Evolutionary conservation across 768 basidiomycete genomes (phyloP).

Genomic region (Cantharellus anzutake): DNA sequence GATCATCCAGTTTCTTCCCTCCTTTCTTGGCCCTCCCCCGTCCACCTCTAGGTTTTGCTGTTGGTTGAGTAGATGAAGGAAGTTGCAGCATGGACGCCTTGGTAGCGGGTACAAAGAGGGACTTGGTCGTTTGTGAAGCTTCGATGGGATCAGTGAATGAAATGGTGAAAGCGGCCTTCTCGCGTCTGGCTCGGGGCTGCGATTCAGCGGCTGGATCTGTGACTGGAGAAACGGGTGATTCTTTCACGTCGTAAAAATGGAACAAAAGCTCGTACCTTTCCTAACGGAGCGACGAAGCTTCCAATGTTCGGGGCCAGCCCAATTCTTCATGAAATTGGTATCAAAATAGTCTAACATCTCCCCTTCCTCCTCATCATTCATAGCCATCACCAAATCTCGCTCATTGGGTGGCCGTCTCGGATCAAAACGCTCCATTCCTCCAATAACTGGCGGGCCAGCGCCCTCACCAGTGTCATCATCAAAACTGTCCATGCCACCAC

Average conservation of each 20-base stretch:
- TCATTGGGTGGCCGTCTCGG: conserved; percentile 59
- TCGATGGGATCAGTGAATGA: conserved; percentile 54
- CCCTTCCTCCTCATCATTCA: conserved; percentile 47
- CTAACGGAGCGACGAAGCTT: conserved; percentile 37
- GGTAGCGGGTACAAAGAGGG: conserved; percentile 62
- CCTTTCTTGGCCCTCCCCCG: conserved; percentile 29
- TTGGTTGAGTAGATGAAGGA: conserved; percentile 30
- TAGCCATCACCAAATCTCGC: conserved; percentile 69
- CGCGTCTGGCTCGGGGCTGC: conserved; percentile 37
- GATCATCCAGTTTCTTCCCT: conserved; percentile 46
- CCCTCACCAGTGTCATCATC: conserved; percentile 8
- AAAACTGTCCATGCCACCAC: conserved; percentile 18
- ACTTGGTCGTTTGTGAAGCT: conserved; percentile 30
- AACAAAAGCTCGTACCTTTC: conserved; percentile 3
- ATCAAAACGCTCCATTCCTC: conserved; percentile 38
- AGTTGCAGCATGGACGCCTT: conserved; percentile 48
- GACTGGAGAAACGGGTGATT: background rate
- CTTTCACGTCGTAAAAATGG: background rate
- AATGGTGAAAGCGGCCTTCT: conserved; percentile 67
- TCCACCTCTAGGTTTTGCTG: conserved; percentile 6
- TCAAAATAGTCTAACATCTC: conserved; percentile 80
- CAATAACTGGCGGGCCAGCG: conserved; percentile 16
- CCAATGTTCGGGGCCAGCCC: conserved; percentile 99
- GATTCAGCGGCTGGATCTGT: conserved; percentile 13
- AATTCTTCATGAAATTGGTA: conserved; percentile 69